These are phyloP conservation scores for Ceratonia siliqua DNA, from an alignment of 306 rosid genomes.

Conservation along the genomic window DNA sequence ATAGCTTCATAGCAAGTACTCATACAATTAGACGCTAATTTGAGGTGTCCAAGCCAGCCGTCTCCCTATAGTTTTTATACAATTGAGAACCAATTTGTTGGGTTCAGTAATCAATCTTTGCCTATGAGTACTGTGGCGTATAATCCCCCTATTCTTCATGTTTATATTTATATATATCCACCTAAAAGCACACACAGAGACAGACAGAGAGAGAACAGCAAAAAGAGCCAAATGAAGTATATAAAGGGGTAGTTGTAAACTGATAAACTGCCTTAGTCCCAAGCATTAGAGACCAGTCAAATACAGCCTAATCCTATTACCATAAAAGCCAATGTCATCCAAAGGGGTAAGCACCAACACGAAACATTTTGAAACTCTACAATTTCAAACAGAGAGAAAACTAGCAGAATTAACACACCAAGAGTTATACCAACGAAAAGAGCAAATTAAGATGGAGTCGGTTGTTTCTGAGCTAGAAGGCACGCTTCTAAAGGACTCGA, in stretches of 20 bases:
- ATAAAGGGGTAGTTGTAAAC: slow-evolving; percentile 56
- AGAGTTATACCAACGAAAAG: not conserved
- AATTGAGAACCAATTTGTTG: too few species aligned
- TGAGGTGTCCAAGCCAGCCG: too few species aligned
- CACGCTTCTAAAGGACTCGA: slow-evolving; percentile 60
- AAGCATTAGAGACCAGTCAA: slow-evolving; percentile 25
- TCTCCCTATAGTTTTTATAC: too few species aligned
- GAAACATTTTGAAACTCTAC: not conserved
- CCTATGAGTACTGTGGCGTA: too few species aligned
- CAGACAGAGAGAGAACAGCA: too few species aligned
- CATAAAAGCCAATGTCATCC: slow-evolving; percentile 22
- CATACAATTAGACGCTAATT: too few species aligned
- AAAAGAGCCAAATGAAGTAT: too few species aligned
- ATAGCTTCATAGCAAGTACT: too few species aligned
- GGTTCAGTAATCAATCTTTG: too few species aligned
- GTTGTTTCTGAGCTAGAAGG: slow-evolving; percentile 87
- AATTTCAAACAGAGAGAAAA: not conserved
- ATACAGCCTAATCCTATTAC: slow-evolving; percentile 12
- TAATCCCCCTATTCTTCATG: too few species aligned
- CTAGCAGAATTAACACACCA: not conserved
- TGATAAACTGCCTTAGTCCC: slow-evolving; percentile 57
- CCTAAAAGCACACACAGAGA: too few species aligned
- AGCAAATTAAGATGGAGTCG: slow-evolving; percentile 43
- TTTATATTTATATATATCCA: too few species aligned
- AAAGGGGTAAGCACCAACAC: not conserved